A percentile compares a stretch with the other conserved stretches of the same genome.
These are phyloP conservation scores for Isabelozyma pseudorhagii DNA, from an alignment of 805 yeast genomes.

Conservation along the genomic window DNA sequence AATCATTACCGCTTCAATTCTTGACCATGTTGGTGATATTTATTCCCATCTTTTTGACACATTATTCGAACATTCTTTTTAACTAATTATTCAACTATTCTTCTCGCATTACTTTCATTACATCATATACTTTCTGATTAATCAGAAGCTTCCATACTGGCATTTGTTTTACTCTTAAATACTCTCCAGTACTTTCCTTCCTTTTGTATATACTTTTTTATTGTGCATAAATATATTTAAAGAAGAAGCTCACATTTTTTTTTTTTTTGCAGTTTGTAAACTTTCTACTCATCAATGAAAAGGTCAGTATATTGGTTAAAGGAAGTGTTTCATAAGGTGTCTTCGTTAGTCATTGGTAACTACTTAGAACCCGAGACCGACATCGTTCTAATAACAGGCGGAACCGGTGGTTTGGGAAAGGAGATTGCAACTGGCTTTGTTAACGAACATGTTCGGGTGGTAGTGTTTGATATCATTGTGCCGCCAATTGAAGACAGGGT, in stretches of 20 bases:
- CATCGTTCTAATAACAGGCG: constrained; percentile 80
- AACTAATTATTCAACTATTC: background rate
- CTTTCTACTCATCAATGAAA: background rate
- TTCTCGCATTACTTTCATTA: background rate
- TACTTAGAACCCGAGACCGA: constrained; percentile 53
- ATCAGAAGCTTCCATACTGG: too few relatives aligned
- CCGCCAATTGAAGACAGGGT: constrained; percentile 33
- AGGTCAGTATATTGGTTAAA: constrained; percentile 10
- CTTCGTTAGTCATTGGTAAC: constrained; percentile 47
- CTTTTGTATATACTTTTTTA: background rate
- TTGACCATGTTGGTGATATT: background rate
- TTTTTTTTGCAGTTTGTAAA: background rate
- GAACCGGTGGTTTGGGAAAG: constrained; percentile 73
- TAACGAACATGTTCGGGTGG: constrained; percentile 46
- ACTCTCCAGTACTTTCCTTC: background rate
- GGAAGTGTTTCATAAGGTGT: constrained; percentile 21
- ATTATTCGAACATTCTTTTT: background rate
- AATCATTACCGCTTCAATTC: background rate
- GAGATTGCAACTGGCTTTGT: constrained; percentile 52
- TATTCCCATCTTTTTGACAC: background rate
- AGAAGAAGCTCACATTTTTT: too few relatives aligned
- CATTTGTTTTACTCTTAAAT: background rate
- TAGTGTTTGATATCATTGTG: constrained; percentile 60
- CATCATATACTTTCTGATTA: background rate
- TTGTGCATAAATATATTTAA: background rate